phyloP scores from a whole-genome alignment of 1,284 basidiomycete species.

The Microstroma glucosiphilum region DNA sequence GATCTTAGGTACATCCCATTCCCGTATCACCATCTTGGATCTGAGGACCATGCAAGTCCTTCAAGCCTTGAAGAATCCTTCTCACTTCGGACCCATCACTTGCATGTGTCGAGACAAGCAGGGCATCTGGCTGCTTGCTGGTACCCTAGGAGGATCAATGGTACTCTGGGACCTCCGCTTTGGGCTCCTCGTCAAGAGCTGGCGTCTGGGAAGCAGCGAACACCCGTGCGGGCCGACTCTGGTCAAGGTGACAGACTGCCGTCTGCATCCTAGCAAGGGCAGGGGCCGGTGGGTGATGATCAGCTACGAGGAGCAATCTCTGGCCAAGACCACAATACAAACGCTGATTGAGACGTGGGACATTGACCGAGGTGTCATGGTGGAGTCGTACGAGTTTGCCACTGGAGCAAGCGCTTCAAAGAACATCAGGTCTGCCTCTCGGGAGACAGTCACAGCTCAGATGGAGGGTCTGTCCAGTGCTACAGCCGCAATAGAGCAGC shows the following conservation, averaged over 20 bases:
- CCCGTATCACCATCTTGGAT: constrained; percentile 71
- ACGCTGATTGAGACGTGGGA: constrained; percentile 45
- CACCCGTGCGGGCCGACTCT: constrained; percentile 34
- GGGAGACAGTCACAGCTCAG: not conserved
- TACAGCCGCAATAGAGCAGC: constrained; percentile 33
- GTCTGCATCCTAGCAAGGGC: constrained; percentile 70
- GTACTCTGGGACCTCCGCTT: constrained; percentile 92
- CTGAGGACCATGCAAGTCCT: constrained; percentile 74
- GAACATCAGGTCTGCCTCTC: not conserved
- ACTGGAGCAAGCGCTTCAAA: constrained; percentile 12
- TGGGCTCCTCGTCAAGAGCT: constrained; percentile 76
- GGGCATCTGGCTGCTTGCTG: constrained; percentile 77
- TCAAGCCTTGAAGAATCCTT: constrained; percentile 72
- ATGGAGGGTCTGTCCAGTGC: constrained; percentile 18
- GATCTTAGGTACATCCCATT: constrained; percentile 76
- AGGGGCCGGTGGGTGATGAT: constrained; percentile 80
- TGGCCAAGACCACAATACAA: constrained; percentile 8
- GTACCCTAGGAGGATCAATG: constrained; percentile 74
- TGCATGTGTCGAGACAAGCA: constrained; percentile 69
- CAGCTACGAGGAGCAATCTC: constrained; percentile 57
- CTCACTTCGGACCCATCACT: constrained; percentile 78
- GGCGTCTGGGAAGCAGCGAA: constrained; percentile 65
- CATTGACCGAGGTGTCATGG: constrained; percentile 50
- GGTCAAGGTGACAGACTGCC: not conserved
- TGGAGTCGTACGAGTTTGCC: constrained; percentile 39